Percentiles rank a stretch among this genome's conserved stretches.
Conservation (phyloP, 257 asterid species). For the Salvia rosmarinus region DNA sequence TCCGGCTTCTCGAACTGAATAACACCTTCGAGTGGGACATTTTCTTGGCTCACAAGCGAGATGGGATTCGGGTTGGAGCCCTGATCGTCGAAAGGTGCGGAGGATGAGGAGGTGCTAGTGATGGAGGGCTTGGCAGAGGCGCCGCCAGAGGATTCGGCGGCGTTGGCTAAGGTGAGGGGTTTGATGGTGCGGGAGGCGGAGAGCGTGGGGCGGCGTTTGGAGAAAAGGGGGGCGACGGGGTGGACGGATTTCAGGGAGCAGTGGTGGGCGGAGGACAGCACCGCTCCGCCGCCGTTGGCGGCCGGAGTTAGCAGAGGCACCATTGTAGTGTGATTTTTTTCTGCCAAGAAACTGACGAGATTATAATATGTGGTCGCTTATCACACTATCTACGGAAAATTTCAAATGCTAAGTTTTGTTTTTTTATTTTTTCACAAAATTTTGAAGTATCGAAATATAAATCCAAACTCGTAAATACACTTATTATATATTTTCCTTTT, state of each 20-base stretch:
- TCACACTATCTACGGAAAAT: not conserved
- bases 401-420: not conserved
- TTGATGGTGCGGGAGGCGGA: constrained; percentile 44
- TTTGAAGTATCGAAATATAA: not conserved
- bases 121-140: constrained; percentile 40
- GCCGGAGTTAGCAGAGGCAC: constrained; percentile 58
- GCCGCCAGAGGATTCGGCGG: constrained; percentile 48
- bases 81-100: constrained; percentile 34
- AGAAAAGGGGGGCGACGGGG: constrained; percentile 68
- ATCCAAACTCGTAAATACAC: not conserved
- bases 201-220: constrained; percentile 51
- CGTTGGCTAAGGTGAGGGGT: constrained; percentile 48
- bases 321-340: constrained; percentile 30
- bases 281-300: constrained; percentile 48
- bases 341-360: constrained; percentile 3
- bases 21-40: constrained; percentile 78
- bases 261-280: constrained; percentile 57
- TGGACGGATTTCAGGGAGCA: constrained; percentile 65
- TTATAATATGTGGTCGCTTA: constrained; percentile 26
- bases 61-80: constrained; percentile 40
- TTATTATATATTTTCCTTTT: not conserved
- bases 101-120: constrained; percentile 44
- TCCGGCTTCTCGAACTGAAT: constrained; percentile 80
- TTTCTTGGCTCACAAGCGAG: constrained; percentile 57
- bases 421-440: not conserved